phyloP scores from a whole-genome alignment of 2,329 filamentous ascomycete species.

The Geosmithia flava region DNA sequence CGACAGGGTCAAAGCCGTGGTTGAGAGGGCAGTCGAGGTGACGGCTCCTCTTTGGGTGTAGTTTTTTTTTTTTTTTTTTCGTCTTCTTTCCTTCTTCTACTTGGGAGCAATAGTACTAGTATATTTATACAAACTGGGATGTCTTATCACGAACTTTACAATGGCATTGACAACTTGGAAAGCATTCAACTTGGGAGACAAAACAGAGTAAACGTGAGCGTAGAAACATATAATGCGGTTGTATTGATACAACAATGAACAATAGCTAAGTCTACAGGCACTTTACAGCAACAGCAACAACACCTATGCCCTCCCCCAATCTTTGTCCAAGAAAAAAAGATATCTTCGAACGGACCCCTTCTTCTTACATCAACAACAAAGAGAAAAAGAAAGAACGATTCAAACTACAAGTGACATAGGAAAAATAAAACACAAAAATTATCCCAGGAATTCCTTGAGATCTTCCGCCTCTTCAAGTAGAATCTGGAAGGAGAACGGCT shows the following conservation, averaged over 20 bases:
- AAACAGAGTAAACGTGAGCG: too few relatives aligned
- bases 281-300: too few relatives aligned
- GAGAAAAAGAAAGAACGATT: not conserved
- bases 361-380: slow-evolving; percentile 2
- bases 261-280: slow-evolving; percentile 1
- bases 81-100: too few relatives aligned
- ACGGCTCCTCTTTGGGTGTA: slow-evolving; percentile 60
- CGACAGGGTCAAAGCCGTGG: slow-evolving; percentile 77
- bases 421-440: slow-evolving; percentile 6
- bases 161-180: too few relatives aligned
- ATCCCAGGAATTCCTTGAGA: slow-evolving; percentile 42
- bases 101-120: too few relatives aligned
- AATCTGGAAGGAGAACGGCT: slow-evolving; percentile 77
- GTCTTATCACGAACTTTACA: too few relatives aligned
- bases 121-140: too few relatives aligned
- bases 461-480: slow-evolving; percentile 73
- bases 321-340: not conserved
- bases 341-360: too few relatives aligned
- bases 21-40: slow-evolving; percentile 81
- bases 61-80: not conserved
- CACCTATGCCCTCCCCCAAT: not conserved
- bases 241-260: not conserved
- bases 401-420: slow-evolving; percentile 3
- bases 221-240: not conserved
- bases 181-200: too few relatives aligned